Conservation (phyloP, 495 filamentous ascomycete species). For the Xeromyces bisporus region DNA sequence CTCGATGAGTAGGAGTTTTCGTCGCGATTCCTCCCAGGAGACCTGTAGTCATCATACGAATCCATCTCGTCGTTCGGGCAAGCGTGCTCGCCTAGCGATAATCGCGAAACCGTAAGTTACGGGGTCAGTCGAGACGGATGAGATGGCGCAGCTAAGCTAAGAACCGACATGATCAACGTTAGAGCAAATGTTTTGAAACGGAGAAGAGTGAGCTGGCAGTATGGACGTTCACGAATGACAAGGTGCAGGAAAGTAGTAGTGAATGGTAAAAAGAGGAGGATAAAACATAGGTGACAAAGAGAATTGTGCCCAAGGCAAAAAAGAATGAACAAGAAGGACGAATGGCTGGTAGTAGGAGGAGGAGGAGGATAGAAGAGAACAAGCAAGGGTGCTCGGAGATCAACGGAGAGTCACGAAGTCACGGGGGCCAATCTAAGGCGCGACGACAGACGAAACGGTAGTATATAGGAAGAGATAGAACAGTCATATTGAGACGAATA, state of each 20-base stretch:
- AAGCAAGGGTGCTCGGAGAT: conserved; percentile 8
- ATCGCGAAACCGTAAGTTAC: neutral
- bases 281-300: conserved; percentile 2
- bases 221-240: conserved; percentile 9
- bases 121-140: conserved; percentile 1
- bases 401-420: conserved; percentile 6
- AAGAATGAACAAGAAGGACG: conserved; percentile 4
- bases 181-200: conserved; percentile 15
- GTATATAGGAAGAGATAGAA: conserved; percentile 6
- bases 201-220: conserved; percentile 8
- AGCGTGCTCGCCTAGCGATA: neutral
- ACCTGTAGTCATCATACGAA: conserved; percentile 25
- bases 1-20: conserved; percentile 18
- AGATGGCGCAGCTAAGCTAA: conserved; percentile 18
- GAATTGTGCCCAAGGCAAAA: conserved; percentile 1
- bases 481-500: too few relatives aligned
- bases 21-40: conserved; percentile 25
- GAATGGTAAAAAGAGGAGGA: conserved; percentile 3
- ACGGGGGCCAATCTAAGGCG: conserved; percentile 10
- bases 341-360: conserved; percentile 8
- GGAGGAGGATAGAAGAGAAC: conserved; percentile 5
- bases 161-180: conserved; percentile 24
- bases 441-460: too few relatives aligned
- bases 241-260: conserved; percentile 7
- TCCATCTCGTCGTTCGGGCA: conserved; percentile 14